Conservation (phyloP, 2,329 filamentous ascomycete species). For the Aquanectria penicillioides region DNA sequence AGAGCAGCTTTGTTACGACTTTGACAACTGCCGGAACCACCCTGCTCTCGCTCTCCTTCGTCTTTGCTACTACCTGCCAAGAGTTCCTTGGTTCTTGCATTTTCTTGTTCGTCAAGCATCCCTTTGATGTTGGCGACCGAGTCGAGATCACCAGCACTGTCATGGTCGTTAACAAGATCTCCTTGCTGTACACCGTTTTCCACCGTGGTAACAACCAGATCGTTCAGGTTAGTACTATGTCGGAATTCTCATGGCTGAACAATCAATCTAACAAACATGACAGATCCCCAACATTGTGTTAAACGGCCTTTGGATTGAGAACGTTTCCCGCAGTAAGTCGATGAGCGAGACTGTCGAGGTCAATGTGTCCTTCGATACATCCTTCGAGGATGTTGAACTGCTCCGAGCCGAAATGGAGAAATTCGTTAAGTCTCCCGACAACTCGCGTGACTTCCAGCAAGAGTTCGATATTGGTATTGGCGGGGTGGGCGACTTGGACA, state of each 20-base stretch:
- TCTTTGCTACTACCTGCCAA: slow-evolving; percentile 90
- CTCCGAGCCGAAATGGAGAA: slow-evolving; percentile 84
- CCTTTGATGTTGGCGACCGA: slow-evolving; percentile 94
- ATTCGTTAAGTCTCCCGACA: slow-evolving; percentile 86
- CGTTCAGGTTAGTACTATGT: slow-evolving; percentile 58
- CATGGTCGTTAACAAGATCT: slow-evolving; percentile 92
- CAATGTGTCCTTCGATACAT: slow-evolving; percentile 85
- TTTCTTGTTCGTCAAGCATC: slow-evolving; percentile 98
- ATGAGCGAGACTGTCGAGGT: slow-evolving; percentile 89
- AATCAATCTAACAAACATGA: neutral
- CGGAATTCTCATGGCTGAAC: no score
- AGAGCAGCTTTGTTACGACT: slow-evolving; percentile 84
- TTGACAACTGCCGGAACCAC: slow-evolving; percentile 91
- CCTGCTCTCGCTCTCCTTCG: slow-evolving; percentile 93
- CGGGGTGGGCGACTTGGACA: slow-evolving; percentile 86
- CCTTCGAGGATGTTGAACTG: slow-evolving; percentile 88
- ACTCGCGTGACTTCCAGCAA: slow-evolving; percentile 89
- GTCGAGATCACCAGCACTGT: slow-evolving; percentile 79
- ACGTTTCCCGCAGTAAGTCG: slow-evolving; percentile 87
- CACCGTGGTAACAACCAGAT: slow-evolving; percentile 83
- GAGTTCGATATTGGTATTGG: slow-evolving; percentile 83
- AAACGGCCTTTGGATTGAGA: slow-evolving; percentile 95
- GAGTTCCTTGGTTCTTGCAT: slow-evolving; percentile 98
- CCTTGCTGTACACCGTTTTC: slow-evolving; percentile 92
- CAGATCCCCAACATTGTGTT: slow-evolving; percentile 90